These are phyloP conservation scores for Eimeria necatrix DNA, from an alignment of 169 alveolate species.

Conservation along the genomic window DNA sequence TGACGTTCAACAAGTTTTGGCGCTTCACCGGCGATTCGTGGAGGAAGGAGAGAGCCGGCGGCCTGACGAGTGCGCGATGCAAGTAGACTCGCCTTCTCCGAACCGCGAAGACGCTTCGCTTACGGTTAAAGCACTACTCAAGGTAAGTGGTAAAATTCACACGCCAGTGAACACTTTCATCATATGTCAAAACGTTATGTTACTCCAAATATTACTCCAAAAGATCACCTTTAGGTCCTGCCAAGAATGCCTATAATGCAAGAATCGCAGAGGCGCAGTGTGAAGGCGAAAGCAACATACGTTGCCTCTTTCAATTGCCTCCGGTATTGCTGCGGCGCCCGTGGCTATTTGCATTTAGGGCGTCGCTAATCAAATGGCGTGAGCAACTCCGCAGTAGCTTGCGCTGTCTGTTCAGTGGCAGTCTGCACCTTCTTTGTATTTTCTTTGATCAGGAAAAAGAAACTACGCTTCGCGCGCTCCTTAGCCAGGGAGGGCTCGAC, in stretches of 20 bases:
- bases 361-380: background rate
- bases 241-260: too few relatives aligned
- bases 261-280: too few relatives aligned
- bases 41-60: constrained; percentile 48
- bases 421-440: background rate
- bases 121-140: background rate
- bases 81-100: constrained; percentile 68
- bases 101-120: constrained; percentile 6
- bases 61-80: constrained; percentile 67
- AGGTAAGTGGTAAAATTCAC: constrained; percentile 17
- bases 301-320: too few relatives aligned
- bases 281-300: too few relatives aligned
- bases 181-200: background rate
- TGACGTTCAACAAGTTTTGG: background rate
- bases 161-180: background rate
- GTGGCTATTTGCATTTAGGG: background rate
- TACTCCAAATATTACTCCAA: too few relatives aligned
- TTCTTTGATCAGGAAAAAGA: background rate
- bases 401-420: background rate
- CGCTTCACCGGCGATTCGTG: constrained; percentile 27
- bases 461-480: constrained; percentile 1
- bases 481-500: constrained; percentile 45
- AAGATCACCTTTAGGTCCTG: too few relatives aligned
- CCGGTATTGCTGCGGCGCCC: background rate
- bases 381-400: background rate